Base-by-base conservation (phyloP, 2,329 filamentous ascomycete species). In the Talaromyces sp. region DNA sequence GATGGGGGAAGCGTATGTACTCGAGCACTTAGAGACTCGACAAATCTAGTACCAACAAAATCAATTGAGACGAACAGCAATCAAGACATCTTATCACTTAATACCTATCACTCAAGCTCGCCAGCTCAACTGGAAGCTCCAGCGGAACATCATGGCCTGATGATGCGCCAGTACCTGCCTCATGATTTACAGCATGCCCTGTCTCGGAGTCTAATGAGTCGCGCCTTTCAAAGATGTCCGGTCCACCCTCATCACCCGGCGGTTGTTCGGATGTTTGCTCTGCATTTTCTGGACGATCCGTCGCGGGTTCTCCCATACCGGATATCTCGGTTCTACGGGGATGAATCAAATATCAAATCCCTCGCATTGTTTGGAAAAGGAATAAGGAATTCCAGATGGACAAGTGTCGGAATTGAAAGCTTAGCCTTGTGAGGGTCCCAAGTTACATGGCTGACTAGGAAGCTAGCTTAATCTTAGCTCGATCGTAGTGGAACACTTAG, bases 121-220 rank as follows among this genome's bases (percentile, higher is more conserved):
- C 85, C 66, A 99, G 86, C 83, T 99, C 95, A 72, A 97, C 95
- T 14, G 95, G 95, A 48, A 99, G 87, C 73, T 97, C 91, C 71
- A 96, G 92, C 68, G 95, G 89, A 65, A 91, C 89, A 68, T 91
- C 85, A 3, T 90, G 82, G 13, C 82, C 65, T n/a, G 70, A 71
- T 56, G 77, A 73, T 35, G 19, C 33, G 60, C 60, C 56, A 10
- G n/a, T 16, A 27, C 27, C n/a, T 37, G 75, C 70, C 39, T 76
- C 73, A 52, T 72, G 68, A 16, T 68, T 69, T 62, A 75, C 73
- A 41, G 74, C 73, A 14, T 69, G 72, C 47, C 70, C 69, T 16
- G 33, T 48, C 13, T 70, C 72, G 22, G 72, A 72, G 57, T 76
- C 76, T 31, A 73, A 70, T 14, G 77, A 74, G 33, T 72, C 70